Base-by-base conservation (phyloP, 192 early-diverging fungal genomes). In the Gaertneriomyces semiglobifer region DNA sequence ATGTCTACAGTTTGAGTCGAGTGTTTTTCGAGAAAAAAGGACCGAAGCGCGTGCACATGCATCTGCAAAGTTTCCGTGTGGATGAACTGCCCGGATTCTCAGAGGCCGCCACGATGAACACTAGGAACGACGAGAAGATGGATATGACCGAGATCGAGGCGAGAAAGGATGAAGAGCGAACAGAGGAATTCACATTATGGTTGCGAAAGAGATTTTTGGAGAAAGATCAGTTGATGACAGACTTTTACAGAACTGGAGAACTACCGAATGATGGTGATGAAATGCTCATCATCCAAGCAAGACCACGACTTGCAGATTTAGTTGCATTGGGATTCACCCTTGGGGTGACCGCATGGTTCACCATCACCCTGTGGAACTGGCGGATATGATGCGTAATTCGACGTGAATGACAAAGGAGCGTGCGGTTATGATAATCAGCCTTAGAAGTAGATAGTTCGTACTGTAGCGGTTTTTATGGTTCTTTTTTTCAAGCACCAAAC, bases 21-120 rank as follows among this genome's bases (percentile, higher is more conserved):
- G 84, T 91, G 62, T 96, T 92, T 54, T 80, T 92, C 46, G 76
- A 86, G 52, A 73, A 85, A 10, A 74, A 78, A 4, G 89, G 88
- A 46, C 96, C 94, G 12, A 75, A 84, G 51, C 76, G 88, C 45
- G 83, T 98, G 45, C 89, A 94, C 75, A 81, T 98, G 33, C 90
- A 94, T 71, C 70, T 95, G 5, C 39, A 64, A 33, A 52, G 47
- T 10, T 68, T 71, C 42, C 19, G 20, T 0, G 60, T 79, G 8
- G 19, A 43, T 25, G 20, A 16, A 25, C 14, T 82, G 6, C 75
- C 75, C 9, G 80, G 80, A 10, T 75, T 82, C 59, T 60, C 73
- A 25, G 68, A 69, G 42, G 58, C 68, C 7, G 62, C 9, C 2
- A 56, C 46, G 19, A 53, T 56, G 16, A 62, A 62, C n/a, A 68